A percentile compares a stretch with the other conserved stretches of the same genome.
Evolutionary conservation across 371 early-diverging fungal species (phyloP).

Genomic region (Apophysomyces variabilis): DNA sequence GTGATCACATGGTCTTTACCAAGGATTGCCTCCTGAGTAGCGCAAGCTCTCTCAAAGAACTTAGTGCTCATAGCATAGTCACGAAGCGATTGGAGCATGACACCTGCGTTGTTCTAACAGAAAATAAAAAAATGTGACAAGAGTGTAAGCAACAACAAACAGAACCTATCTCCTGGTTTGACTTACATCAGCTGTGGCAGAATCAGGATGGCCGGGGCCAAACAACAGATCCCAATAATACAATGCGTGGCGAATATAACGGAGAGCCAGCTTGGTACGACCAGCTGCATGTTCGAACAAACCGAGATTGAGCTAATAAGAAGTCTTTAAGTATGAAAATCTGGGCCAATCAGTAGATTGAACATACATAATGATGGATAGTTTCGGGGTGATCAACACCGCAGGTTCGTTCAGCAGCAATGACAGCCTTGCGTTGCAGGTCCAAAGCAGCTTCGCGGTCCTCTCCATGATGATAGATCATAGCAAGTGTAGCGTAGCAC

Average conservation of each 20-base stretch:
- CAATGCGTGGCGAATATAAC: conserved; percentile 81
- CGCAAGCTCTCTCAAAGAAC: conserved; percentile 79
- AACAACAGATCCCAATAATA: conserved; percentile 83
- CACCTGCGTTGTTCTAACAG: conserved; percentile 78
- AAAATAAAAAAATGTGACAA: neutral
- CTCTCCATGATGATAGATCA: conserved; percentile 81
- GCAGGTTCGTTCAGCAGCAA: conserved; percentile 82
- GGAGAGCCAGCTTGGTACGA: conserved; percentile 77
- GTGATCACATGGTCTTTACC: conserved; percentile 79
- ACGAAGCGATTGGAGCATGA: conserved; percentile 81
- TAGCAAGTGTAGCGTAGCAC: conserved; percentile 86
- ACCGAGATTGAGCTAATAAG: conserved; percentile 74
- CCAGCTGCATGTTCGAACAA: conserved; percentile 86
- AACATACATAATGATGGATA: conserved; percentile 80
- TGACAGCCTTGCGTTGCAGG: conserved; percentile 86
- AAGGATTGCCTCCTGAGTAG: conserved; percentile 70
- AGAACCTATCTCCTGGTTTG: neutral
- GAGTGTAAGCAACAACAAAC: neutral
- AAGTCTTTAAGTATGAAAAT: no score
- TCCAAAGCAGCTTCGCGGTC: conserved; percentile 77
- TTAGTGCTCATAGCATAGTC: conserved; percentile 66
- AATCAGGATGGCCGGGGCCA: conserved; percentile 81
- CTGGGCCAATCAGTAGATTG: conserved; percentile 7
- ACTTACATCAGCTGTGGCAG: conserved; percentile 82
- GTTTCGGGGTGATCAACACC: conserved; percentile 92